Conservation (phyloP, 768 basidiomycete genomes). For the Suillus bovinus region DNA sequence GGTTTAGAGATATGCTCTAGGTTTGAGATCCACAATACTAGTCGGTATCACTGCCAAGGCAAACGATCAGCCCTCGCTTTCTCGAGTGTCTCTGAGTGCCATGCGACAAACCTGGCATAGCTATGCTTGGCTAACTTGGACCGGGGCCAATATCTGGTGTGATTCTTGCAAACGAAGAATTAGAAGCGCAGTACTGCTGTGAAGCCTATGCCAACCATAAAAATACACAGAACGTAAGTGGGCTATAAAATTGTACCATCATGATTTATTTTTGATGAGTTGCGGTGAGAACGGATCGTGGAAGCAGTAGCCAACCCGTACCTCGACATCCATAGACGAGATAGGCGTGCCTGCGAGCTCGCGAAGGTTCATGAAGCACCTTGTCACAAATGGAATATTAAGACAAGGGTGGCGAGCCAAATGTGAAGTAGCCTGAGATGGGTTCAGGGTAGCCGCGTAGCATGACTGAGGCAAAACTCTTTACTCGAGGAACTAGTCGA, state of each 20-base stretch:
- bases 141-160: not conserved
- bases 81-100: too few species aligned
- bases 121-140: not conserved
- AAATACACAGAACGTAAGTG: not conserved
- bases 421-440: not conserved
- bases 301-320: not conserved
- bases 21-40: not conserved
- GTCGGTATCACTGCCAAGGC: not conserved
- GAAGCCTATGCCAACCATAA: not conserved
- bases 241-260: not conserved
- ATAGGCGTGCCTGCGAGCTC: not conserved
- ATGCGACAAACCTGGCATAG: not conserved
- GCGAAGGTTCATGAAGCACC: not conserved
- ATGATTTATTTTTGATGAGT: not conserved
- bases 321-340: not conserved
- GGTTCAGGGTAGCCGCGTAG: not conserved
- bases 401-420: not conserved
- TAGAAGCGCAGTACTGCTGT: not conserved
- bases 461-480: not conserved
- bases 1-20: not conserved
- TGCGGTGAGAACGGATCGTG: slow-evolving; percentile 6
- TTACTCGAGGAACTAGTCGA: not conserved
- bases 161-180: not conserved
- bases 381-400: not conserved
- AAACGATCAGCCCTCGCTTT: not conserved